Percentiles rank a stretch among this genome's conserved stretches.
Conservation (phyloP, 768 basidiomycete genomes). For the Leccinum barrowsii region DNA sequence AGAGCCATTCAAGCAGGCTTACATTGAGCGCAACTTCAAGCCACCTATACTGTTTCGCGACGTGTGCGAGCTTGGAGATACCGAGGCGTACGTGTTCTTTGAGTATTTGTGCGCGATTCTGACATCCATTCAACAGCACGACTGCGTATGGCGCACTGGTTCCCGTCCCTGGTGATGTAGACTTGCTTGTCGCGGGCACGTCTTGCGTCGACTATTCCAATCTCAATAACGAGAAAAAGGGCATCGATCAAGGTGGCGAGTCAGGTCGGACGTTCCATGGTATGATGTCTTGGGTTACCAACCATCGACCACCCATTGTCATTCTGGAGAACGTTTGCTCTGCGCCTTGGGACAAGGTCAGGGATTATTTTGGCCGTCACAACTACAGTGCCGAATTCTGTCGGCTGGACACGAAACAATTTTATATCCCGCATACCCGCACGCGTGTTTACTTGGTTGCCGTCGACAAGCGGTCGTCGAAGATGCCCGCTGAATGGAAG, state of each 20-base stretch:
- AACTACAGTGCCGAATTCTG: slow-evolving; percentile 70
- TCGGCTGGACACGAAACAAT: slow-evolving; percentile 82
- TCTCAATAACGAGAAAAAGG: slow-evolving; percentile 89
- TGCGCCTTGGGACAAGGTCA: slow-evolving; percentile 84
- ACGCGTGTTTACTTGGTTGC: slow-evolving; percentile 87
- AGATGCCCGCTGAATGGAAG: slow-evolving; percentile 68
- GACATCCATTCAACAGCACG: slow-evolving; percentile 46
- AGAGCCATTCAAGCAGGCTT: slow-evolving; percentile 95
- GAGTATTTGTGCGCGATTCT: background rate
- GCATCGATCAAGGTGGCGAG: slow-evolving; percentile 85
- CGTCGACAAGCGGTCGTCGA: slow-evolving; percentile 58
- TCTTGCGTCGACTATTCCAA: slow-evolving; percentile 98
- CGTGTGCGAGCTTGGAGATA: slow-evolving; percentile 82
- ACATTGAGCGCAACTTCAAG: slow-evolving; percentile 94
- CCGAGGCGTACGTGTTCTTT: slow-evolving; percentile 60
- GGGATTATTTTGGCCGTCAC: slow-evolving; percentile 66
- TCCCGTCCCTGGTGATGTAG: slow-evolving; percentile 85
- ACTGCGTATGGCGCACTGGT: slow-evolving; percentile 90
- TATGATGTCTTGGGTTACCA: slow-evolving; percentile 90
- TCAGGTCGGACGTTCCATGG: slow-evolving; percentile 92
- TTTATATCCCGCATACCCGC: slow-evolving; percentile 93
- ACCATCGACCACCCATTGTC: slow-evolving; percentile 85
- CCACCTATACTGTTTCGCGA: slow-evolving; percentile 92
- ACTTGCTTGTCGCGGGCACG: slow-evolving; percentile 89
- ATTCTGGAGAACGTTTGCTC: slow-evolving; percentile 92